Conservation (phyloP, 352 stramenopile species). For the Bremia lactucae region DNA sequence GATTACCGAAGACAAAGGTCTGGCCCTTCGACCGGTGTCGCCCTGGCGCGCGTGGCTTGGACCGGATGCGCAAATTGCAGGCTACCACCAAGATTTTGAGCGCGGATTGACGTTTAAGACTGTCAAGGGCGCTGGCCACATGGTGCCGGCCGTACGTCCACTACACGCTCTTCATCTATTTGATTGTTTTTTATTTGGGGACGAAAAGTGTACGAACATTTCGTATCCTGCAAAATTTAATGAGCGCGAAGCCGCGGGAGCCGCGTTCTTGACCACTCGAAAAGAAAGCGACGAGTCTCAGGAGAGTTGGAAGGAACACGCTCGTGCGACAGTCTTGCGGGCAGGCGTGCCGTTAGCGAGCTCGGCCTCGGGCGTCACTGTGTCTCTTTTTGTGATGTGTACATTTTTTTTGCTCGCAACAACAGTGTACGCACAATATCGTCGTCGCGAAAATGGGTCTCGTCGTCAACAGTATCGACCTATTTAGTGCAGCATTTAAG, state of each 20-base stretch:
- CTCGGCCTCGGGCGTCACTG: constrained; percentile 5
- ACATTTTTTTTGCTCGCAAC: constrained; percentile 14
- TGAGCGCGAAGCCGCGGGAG: constrained; percentile 35
- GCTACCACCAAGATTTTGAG: constrained; percentile 75
- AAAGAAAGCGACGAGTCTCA: no score
- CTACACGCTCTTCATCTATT: constrained; percentile 56
- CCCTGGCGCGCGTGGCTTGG: constrained; percentile 47
- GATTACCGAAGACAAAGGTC: constrained; percentile 36
- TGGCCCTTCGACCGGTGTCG: constrained; percentile 29
- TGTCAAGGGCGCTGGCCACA: constrained; percentile 85
- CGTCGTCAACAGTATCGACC: constrained; percentile 12
- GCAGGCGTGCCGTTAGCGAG: constrained; percentile 3
- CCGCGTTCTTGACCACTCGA: no score
- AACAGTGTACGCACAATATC: constrained; percentile 13
- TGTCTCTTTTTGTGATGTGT: constrained; percentile 19
- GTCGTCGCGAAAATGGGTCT: constrained; percentile 10
- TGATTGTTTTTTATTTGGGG: constrained; percentile 59
- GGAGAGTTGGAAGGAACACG: no score
- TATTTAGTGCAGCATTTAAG: constrained; percentile 16
- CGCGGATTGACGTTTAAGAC: constrained; percentile 78
- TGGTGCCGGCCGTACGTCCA: constrained; percentile 63
- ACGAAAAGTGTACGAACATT: constrained; percentile 38
- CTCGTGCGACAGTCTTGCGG: constrained; percentile 10
- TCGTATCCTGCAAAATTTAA: constrained; percentile 37
- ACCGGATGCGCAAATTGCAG: constrained; percentile 64